Conservation (phyloP, 1,284 basidiomycete species). For the Malassezia arunalokei region DNA sequence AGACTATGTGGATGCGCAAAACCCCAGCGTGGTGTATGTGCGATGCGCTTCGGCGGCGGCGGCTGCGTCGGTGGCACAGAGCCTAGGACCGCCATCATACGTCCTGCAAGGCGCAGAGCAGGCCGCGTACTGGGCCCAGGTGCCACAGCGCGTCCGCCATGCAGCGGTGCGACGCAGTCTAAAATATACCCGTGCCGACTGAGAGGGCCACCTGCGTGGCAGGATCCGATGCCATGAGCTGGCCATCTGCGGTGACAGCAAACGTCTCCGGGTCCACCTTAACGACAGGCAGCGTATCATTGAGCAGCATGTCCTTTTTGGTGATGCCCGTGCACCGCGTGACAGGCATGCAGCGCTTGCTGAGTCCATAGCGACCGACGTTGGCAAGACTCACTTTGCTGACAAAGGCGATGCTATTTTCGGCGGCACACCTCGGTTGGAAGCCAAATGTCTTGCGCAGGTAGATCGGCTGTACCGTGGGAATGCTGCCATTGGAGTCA, state of each 20-base stretch:
- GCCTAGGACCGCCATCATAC: background rate
- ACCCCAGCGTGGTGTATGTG: background rate
- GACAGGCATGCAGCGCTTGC: constrained; percentile 66
- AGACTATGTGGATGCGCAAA: constrained; percentile 10
- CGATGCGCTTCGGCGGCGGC: constrained; percentile 3
- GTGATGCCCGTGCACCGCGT: constrained; percentile 61
- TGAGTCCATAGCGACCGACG: constrained; percentile 59
- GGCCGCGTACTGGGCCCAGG: constrained; percentile 2
- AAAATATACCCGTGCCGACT: constrained; percentile 14
- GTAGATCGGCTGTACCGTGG: constrained; percentile 77
- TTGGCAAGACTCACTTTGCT: constrained; percentile 61
- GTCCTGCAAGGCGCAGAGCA: background rate
- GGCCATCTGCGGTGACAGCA: constrained; percentile 31
- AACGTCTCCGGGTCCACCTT: constrained; percentile 79
- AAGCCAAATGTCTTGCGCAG: constrained; percentile 81
- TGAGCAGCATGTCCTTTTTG: constrained; percentile 91
- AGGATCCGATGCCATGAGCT: constrained; percentile 26
- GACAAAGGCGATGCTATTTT: constrained; percentile 74
- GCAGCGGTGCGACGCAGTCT: constrained; percentile 2
- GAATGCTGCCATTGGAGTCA: constrained; percentile 74
- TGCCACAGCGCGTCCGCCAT: constrained; percentile 11
- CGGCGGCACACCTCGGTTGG: constrained; percentile 60
- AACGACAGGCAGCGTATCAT: constrained; percentile 68
- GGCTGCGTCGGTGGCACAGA: background rate
- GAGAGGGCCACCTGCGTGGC: constrained; percentile 34